Conservation (phyloP, 306 rosid species). For the Medicago truncatula region DNA sequence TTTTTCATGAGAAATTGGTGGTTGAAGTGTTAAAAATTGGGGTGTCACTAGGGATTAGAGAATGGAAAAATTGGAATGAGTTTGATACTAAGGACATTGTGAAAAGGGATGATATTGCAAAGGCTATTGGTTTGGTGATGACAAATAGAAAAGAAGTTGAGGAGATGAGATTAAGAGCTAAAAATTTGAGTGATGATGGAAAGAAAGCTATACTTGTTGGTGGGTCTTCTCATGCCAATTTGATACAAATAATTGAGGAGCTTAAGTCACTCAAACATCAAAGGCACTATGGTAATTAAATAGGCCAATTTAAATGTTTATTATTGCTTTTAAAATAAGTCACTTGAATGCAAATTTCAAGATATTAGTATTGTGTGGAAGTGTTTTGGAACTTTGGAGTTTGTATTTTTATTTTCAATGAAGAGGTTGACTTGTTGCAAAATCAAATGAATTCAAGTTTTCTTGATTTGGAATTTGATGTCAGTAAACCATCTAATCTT, state of each 20-base stretch:
- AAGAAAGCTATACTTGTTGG: constrained; percentile 1
- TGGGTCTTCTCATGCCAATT: neutral
- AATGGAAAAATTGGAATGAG: constrained; percentile 7
- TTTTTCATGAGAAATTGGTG: neutral
- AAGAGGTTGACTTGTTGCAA: too few species aligned
- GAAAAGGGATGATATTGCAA: neutral
- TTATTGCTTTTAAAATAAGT: too few species aligned
- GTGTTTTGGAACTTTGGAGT: too few species aligned
- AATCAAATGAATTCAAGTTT: too few species aligned
- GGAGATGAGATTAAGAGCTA: neutral
- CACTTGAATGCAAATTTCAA: neutral
- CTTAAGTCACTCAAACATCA: neutral
- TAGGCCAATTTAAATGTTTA: neutral
- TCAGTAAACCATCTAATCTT: too few species aligned
- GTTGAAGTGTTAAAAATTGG: constrained; percentile 3
- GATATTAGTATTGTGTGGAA: neutral
- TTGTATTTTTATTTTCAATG: too few species aligned
- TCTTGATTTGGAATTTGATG: too few species aligned
- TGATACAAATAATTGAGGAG: neutral
- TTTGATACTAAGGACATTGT: neutral
- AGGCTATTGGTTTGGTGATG: constrained; percentile 8
- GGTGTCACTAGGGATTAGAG: neutral
- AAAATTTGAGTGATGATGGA: neutral
- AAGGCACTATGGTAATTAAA: neutral
- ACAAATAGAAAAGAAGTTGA: neutral